Percentiles rank a stretch among this genome's conserved stretches.
phyloP scores from a whole-genome alignment of 306 rosid genomes.

The Castanospermum australe region DNA sequence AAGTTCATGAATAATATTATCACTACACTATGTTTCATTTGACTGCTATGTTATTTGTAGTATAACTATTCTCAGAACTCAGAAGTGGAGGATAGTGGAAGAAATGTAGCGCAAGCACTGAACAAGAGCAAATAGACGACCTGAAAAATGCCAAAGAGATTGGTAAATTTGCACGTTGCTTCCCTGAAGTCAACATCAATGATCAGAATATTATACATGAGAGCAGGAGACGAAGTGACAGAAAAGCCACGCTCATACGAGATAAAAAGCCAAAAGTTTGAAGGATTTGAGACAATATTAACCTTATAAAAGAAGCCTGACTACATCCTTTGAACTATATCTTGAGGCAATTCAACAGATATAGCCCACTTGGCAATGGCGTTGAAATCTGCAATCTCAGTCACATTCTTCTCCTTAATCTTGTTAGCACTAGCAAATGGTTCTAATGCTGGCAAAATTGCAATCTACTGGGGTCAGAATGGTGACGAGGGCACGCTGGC shows the following conservation, averaged over 20 bases:
- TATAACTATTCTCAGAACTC: no score
- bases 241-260: slow-evolving; percentile 12
- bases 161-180: neutral
- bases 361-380: neutral
- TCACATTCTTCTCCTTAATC: slow-evolving; percentile 10
- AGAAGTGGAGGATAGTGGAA: slow-evolving; percentile 18
- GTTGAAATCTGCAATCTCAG: slow-evolving; percentile 4
- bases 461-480: slow-evolving; percentile 47
- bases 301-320: slow-evolving; percentile 17
- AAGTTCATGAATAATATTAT: neutral
- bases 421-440: slow-evolving; percentile 19
- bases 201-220: neutral
- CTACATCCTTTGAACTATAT: no score
- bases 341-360: neutral
- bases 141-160: neutral
- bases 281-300: neutral
- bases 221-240: neutral
- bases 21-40: neutral
- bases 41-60: neutral
- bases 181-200: neutral
- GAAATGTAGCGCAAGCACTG: neutral
- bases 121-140: slow-evolving; percentile 4
- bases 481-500: slow-evolving; percentile 36
- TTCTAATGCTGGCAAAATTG: slow-evolving; percentile 32
- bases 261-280: neutral